Evolutionary conservation across 2,329 filamentous ascomycete species (phyloP).

Genomic region (Fusarium nanum): DNA sequence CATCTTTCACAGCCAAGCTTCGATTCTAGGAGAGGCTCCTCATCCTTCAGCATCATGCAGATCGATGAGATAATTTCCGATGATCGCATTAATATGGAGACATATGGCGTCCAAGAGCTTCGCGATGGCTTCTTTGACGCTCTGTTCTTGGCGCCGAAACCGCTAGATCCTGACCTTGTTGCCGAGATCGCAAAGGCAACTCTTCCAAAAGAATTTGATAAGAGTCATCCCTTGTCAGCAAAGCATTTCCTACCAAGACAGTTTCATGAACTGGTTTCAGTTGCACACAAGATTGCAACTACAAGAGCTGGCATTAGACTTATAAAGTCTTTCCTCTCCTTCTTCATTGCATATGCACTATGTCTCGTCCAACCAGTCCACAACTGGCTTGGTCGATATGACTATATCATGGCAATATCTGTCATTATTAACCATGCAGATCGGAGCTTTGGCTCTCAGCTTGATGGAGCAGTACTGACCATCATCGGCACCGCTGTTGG

Average conservation of each 20-base stretch:
- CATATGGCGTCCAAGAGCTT: conserved; percentile 58
- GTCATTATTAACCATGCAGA: conserved; percentile 69
- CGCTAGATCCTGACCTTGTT: conserved; percentile 54
- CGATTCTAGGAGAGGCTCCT: conserved; percentile 47
- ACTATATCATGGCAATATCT: conserved; percentile 67
- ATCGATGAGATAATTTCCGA: conserved; percentile 52
- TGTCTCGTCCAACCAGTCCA: conserved; percentile 63
- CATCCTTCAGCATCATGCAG: conserved; percentile 48
- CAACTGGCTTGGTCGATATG: conserved; percentile 64
- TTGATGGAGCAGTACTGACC: conserved; percentile 66
- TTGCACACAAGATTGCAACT: conserved; percentile 56
- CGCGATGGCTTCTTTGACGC: conserved; percentile 63
- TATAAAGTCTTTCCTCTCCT: conserved; percentile 65
- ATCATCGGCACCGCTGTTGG: conserved; percentile 65
- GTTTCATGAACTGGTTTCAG: conserved; percentile 56
- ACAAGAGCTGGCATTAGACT: conserved; percentile 65
- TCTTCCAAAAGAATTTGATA: conserved; percentile 60
- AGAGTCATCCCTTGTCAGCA: conserved; percentile 60
- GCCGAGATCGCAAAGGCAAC: conserved; percentile 57
- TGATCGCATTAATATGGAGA: conserved; percentile 52
- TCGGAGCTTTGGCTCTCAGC: conserved; percentile 65
- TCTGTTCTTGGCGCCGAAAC: conserved; percentile 58
- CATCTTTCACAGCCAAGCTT: conserved; percentile 35
- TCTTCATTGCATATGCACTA: conserved; percentile 66
- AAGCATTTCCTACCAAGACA: conserved; percentile 61